Base-by-base conservation (phyloP, 345 rosid species). In the Rhizophora apiculata region DNA sequence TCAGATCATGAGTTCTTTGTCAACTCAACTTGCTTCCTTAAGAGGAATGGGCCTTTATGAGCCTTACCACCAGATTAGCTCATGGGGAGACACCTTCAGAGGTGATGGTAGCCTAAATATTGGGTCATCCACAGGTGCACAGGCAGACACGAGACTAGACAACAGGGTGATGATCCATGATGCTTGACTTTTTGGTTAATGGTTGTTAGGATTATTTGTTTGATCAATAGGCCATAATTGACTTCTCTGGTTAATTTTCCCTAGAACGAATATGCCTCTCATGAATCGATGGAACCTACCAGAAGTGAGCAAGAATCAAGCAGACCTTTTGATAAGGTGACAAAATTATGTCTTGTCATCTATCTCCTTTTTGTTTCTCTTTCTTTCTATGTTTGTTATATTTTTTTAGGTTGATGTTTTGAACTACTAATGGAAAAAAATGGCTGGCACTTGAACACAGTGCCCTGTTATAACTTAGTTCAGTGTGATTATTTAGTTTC, bases 41-140 rank as follows among this genome's bases (percentile, higher is more conserved):
- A 78, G 87, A 81, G 80, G 78, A 72, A 86, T 93, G 88, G 87
- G 88, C 65, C 77, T 88, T 60, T 93, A 85, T 57, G 97, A 93
- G 76, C 89, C 89, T 32, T 84, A 87, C 72, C 87, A 85, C 70
- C 94, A 85, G 69, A 72, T 91, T 61, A 77, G 72, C 69, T 64
- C 85, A 54, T 93, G 96, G 94, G 91, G 78, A n/a, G 91, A 88
- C 62, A 59, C 82, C 65, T 87, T 76, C 77, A 86, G 86, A 60
- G 78, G 75, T 2, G 83, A 84, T 76, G 75, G 68, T 71, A 80
- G 81, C 76, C 85, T 83, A 26, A 78, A 85, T 63, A 78, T 83
- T 5, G 85, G 80, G 65, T 78, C 88, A 46, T 84, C 97, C 56
- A 68, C 91, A 7, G 75, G 82, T 51, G 67, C 79, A 8, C 86